Percentiles rank a stretch among this genome's conserved stretches.
phyloP scores from a whole-genome alignment of 2,329 filamentous ascomycete species.

The Aspergillus novoparasiticus region DNA sequence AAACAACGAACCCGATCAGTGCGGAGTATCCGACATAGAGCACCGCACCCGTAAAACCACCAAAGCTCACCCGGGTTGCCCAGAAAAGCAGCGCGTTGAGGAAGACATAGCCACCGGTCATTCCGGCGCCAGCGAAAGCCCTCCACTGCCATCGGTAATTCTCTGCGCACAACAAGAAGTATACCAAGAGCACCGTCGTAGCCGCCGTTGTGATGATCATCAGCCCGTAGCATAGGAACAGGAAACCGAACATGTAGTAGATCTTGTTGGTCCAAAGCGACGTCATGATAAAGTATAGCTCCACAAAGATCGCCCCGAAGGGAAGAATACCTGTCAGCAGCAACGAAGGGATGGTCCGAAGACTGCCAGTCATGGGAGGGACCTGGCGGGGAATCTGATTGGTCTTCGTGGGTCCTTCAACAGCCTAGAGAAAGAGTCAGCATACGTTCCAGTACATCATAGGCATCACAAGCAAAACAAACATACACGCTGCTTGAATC shows the following conservation, averaged over 20 bases:
- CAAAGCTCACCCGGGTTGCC: slow-evolving; percentile 82
- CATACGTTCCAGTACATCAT: background rate
- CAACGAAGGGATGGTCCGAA: slow-evolving; percentile 86
- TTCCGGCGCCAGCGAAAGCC: slow-evolving; percentile 87
- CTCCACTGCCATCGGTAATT: slow-evolving; percentile 99
- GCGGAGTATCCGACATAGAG: slow-evolving; percentile 92
- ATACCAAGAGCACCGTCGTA: slow-evolving; percentile 90
- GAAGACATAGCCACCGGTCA: slow-evolving; percentile 90
- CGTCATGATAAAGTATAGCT: slow-evolving; percentile 99
- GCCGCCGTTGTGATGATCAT: slow-evolving; percentile 96
- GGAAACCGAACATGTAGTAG: slow-evolving; percentile 99
- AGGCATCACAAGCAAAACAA: background rate
- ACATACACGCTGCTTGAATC: slow-evolving; percentile 70
- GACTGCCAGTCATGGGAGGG: slow-evolving; percentile 78
- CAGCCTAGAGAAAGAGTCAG: slow-evolving; percentile 44
- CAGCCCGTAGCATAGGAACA: slow-evolving; percentile 95
- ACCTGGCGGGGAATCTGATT: slow-evolving; percentile 99
- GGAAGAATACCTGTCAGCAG: slow-evolving; percentile 89
- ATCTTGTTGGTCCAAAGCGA: slow-evolving; percentile 98
- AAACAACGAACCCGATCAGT: slow-evolving; percentile 86
- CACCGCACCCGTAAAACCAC: slow-evolving; percentile 81
- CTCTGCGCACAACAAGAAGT: slow-evolving; percentile 93
- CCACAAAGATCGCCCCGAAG: slow-evolving; percentile 95
- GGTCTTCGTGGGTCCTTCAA: slow-evolving; percentile 83
- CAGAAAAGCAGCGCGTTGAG: slow-evolving; percentile 89